Base-by-base conservation (phyloP, 305 asterid genomes). In the Withania somnifera region DNA sequence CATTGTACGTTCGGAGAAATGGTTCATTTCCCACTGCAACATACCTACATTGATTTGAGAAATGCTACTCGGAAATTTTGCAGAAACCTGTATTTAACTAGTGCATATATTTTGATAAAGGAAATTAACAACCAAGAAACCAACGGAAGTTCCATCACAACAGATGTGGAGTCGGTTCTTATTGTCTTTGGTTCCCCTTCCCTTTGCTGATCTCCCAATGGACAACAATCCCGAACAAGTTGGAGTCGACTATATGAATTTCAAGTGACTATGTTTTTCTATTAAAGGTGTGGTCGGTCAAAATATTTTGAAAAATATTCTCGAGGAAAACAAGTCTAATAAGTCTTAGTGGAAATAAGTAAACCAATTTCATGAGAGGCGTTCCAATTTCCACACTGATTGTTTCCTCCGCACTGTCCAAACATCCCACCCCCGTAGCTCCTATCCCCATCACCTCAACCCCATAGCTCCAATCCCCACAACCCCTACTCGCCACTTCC, bases 1-100 rank as follows among this genome's bases (percentile, higher is more conserved):
- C 60, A 20, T 83, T 83, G 82, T 83, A 83, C 0, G 82, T 30
- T 45, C 11, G 57, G 19, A 83, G 85, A 60, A 83, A 83, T 14
- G 85, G 85, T 73, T 83, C 85, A 52, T 83, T 83, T 20, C 85
- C 85, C 69, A 83, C 85, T 61, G 85, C 85, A 2, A 83, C 85
- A 83, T 78, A 83, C 73, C 85, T 83, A 19, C 81, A 77, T 32
- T 24, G 15, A 71, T 71, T 24, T 24, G 58, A 63, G 9, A 42
- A 71, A 22, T 20, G 22, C 78, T 69, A 69, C 1, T n/a, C n/a
- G n/a, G n/a, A n/a, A n/a, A n/a, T n/a, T n/a, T 24, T 22, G 66
- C 66, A 58, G 15, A 58, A 58, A 54, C 28, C 61, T 22, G 30
- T 56, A 57, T 7, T 0, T 57, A 22, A 20, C 15, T 10, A 57